A percentile compares a stretch with the other conserved stretches of the same genome.
phyloP scores from a whole-genome alignment of 2,329 filamentous ascomycete species.

The Alternaria rosae region DNA sequence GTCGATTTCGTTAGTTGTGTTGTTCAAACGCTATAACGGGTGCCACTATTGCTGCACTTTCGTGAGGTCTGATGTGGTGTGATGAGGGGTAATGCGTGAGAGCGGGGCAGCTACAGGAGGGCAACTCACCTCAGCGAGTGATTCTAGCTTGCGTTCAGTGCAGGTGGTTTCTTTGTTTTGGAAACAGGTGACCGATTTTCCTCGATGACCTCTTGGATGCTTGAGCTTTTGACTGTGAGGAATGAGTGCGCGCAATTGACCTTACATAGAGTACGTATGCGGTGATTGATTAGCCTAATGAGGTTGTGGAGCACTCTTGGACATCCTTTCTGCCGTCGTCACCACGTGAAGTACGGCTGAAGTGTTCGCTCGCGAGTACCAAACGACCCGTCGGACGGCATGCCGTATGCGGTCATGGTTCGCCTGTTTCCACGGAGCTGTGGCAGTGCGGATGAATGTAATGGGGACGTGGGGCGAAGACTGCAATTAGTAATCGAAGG shows the following conservation, averaged over 20 bases:
- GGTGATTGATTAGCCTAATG: constrained; percentile 45
- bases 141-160: neutral
- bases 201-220: constrained; percentile 4
- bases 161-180: neutral
- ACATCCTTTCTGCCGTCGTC: constrained; percentile 16
- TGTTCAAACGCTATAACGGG: neutral
- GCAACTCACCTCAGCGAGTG: constrained; percentile 25
- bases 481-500: constrained; percentile 14
- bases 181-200: neutral
- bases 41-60: constrained; percentile 1
- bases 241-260: constrained; percentile 3
- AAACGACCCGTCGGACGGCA: constrained; percentile 21
- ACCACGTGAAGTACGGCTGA: constrained; percentile 14
- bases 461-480: neutral
- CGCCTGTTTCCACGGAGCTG: neutral
- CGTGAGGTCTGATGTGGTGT: constrained; percentile 10
- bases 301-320: constrained; percentile 19
- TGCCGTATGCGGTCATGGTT: constrained; percentile 20
- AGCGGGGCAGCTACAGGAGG: constrained; percentile 23
- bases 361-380: constrained; percentile 23
- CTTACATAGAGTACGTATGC: constrained; percentile 9
- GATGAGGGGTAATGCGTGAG: constrained; percentile 20
- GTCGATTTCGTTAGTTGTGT: constrained; percentile 9
- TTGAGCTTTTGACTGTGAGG: neutral
- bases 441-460: constrained; percentile 1